Evolutionary conservation across 805 yeast genomes (phyloP), one percentile per base, ranked within the genome.

Genomic region (Kodamaea sagamina): DNA sequence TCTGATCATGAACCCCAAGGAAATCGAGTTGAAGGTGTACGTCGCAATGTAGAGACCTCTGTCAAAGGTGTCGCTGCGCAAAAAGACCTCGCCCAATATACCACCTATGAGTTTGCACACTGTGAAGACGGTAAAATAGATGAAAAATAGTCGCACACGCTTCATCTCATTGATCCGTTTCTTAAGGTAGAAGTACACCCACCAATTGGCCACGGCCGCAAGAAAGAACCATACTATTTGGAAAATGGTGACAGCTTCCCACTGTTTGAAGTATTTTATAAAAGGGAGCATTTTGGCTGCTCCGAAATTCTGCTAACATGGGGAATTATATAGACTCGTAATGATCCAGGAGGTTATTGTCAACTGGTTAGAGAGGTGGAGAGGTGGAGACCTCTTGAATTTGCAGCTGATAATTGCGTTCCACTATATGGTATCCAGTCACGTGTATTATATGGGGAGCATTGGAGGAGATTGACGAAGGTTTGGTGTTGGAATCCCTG

Each of bases 391-490:
- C 12, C 19, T 17, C 16, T 21, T 27, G 22, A 35, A 7, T 35
- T 35, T 19, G 38, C 38, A 35, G 27, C 38, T 35, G 38, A 35
- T 29, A 29, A 29, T 35, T 35, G 17, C 19, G 38, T 17, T 21
- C 24, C n/a, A n/a, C n/a, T n/a, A n/a, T n/a, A n/a, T n/a, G n/a
- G n/a, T n/a, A n/a, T n/a, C n/a, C n/a, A n/a, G n/a, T n/a, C n/a
- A n/a, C n/a, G n/a, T n/a, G n/a, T n/a, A n/a, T n/a, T n/a, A 8
- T 21, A 21, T 21, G 24, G 8, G 8, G 24, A 21, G 24, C 24
- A 8, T 21, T 21, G 24, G 8, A n/a, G n/a, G n/a, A n/a, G n/a
- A n/a, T n/a, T n/a, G n/a, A n/a, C n/a, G n/a, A n/a, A n/a, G n/a
- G n/a, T n/a, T n/a, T n/a, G n/a, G n/a, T n/a, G n/a, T n/a, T n/a